Percentiles rank a stretch among this genome's conserved stretches.
Evolutionary conservation across 1,284 basidiomycete species (phyloP).

Genomic region (Coniferiporia weirii): DNA sequence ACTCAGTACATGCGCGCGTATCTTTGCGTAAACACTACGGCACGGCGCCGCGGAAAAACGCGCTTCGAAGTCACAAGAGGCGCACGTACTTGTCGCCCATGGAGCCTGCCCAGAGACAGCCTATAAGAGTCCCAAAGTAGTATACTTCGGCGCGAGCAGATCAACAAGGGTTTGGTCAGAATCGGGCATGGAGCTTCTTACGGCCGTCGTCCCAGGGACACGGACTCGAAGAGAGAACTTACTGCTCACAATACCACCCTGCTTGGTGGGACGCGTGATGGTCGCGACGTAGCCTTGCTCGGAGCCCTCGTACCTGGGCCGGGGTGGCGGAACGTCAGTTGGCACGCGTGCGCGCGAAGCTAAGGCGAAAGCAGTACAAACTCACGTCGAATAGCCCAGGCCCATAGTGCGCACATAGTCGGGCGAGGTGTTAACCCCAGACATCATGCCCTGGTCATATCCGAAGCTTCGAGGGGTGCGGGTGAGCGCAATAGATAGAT

Average conservation of each 20-base stretch:
- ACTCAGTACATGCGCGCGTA: not conserved
- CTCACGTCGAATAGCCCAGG: constrained; percentile 35
- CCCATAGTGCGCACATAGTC: constrained; percentile 43
- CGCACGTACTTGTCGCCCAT: constrained; percentile 33
- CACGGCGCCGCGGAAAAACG: no score
- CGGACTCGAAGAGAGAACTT: constrained; percentile 15
- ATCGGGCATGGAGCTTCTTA: no score
- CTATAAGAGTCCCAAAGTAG: constrained; percentile 45
- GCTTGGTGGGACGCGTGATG: constrained; percentile 45
- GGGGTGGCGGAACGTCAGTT: no score
- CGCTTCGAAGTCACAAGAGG: not conserved
- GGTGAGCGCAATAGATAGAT: not conserved
- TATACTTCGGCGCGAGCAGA: constrained; percentile 28
- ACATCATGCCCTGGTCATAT: constrained; percentile 56
- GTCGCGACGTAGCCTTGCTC: constrained; percentile 42
- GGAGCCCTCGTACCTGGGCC: constrained; percentile 33
- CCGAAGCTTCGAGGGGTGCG: constrained; percentile 34
- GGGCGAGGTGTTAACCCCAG: constrained; percentile 46
- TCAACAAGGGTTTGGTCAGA: no score
- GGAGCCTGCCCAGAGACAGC: constrained; percentile 43
- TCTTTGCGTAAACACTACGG: no score
- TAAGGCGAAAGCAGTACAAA: constrained; percentile 1
- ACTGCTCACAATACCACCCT: constrained; percentile 49
- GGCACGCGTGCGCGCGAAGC: not conserved
- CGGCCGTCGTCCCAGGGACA: no score